Evolutionary conservation across 257 asterid species (phyloP).

Genomic region (Fraxinus americana): DNA sequence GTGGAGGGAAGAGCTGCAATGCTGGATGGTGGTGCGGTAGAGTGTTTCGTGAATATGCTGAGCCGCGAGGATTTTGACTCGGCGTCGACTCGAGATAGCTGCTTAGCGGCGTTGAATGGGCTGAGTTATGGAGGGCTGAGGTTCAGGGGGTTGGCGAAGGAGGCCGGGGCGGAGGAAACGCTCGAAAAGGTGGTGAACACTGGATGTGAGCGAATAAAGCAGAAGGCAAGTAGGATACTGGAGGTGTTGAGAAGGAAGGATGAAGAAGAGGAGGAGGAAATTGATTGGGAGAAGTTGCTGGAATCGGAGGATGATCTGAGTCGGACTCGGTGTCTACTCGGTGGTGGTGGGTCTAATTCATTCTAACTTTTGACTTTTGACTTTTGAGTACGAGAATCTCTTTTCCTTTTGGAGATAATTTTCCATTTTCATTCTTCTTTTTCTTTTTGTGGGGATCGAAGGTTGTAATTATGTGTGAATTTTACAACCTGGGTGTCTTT

Average conservation of each 20-base stretch:
- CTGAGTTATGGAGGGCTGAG: conserved; percentile 90
- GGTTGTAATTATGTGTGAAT: background rate
- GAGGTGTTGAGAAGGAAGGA: conserved; percentile 67
- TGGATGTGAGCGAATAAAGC: conserved; percentile 47
- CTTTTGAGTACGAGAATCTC: background rate
- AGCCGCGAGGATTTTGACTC: conserved; percentile 49
- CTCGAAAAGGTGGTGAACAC: conserved; percentile 52
- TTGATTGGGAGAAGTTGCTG: conserved; percentile 92
- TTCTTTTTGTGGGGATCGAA: background rate
- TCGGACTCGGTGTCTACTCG: conserved; percentile 29
- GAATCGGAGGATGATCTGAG: conserved; percentile 53
- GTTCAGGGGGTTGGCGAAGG: conserved; percentile 89
- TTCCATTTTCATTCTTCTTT: background rate
- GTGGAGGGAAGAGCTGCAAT: conserved; percentile 78
- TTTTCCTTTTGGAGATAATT: background rate
- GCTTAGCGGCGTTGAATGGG: conserved; percentile 67
- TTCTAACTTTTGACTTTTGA: conserved; percentile 23
- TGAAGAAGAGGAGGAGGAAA: conserved; percentile 68
- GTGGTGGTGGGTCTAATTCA: conserved; percentile 17
- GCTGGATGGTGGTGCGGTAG: conserved; percentile 69
- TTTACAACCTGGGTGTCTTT: background rate
- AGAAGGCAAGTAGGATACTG: conserved; percentile 58
- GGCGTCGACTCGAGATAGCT: conserved; percentile 54
- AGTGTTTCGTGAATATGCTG: conserved; percentile 60
- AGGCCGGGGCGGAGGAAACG: conserved; percentile 76